Conservation (phyloP, 1,284 basidiomycete genomes). For the Exobasidium rhododendri region DNA sequence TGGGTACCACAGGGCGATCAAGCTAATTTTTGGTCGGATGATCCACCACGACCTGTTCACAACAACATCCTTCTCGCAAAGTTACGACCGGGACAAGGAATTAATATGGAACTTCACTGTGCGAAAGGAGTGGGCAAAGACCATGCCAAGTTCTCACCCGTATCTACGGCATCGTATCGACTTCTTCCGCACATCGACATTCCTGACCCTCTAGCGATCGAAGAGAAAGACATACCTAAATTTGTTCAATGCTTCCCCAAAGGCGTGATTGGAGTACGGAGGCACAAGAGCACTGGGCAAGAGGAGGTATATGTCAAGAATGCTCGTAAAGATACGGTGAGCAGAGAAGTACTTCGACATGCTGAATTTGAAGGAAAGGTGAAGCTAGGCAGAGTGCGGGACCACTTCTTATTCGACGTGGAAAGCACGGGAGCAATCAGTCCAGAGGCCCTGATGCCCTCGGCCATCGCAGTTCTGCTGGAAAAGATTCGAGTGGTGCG, state of each 20-base stretch:
- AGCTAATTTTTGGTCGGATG: constrained; percentile 56
- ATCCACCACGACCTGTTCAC: constrained; percentile 70
- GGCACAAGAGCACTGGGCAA: constrained; percentile 60
- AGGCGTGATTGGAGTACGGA: constrained; percentile 74
- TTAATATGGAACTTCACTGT: constrained; percentile 85
- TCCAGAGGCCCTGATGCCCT: constrained; percentile 78
- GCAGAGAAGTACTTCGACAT: constrained; percentile 86
- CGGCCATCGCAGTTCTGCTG: constrained; percentile 78
- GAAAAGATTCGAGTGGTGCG: constrained; percentile 64
- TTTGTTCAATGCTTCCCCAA: constrained; percentile 85
- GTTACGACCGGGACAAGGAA: constrained; percentile 78
- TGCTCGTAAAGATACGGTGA: constrained; percentile 80
- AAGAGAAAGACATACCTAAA: constrained; percentile 65
- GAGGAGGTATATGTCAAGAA: constrained; percentile 66
- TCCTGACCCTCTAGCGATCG: constrained; percentile 63
- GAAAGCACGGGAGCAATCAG: constrained; percentile 85
- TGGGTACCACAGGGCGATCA: constrained; percentile 91
- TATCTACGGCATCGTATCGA: constrained; percentile 75
- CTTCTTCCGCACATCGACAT: constrained; percentile 83
- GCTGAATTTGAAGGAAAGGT: constrained; percentile 84
- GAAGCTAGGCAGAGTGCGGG: constrained; percentile 77
- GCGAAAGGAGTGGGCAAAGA: constrained; percentile 92
- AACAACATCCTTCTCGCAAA: constrained; percentile 89
- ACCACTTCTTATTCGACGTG: constrained; percentile 88
- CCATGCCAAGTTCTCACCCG: constrained; percentile 97